Conservation (phyloP, 768 basidiomycete genomes). For the Royoungia palumana region DNA sequence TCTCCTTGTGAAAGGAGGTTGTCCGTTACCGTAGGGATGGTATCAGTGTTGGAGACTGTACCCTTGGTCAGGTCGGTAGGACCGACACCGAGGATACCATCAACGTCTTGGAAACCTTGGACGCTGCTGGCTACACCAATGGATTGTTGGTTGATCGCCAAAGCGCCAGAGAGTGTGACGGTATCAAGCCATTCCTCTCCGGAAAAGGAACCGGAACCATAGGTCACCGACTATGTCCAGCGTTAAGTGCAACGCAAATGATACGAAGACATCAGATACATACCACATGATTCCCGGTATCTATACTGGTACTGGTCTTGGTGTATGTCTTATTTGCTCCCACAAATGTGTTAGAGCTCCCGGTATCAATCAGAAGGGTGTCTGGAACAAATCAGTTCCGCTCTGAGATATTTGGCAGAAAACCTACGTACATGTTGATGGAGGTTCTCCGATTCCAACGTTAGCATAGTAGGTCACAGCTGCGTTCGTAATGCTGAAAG, state of each 20-base stretch:
- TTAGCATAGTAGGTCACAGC: slow-evolving; percentile 27
- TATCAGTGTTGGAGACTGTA: neutral
- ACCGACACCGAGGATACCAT: slow-evolving; percentile 3
- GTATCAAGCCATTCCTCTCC: slow-evolving; percentile 6
- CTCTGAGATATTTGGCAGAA: too few species aligned
- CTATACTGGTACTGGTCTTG: slow-evolving; percentile 4
- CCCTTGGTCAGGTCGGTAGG: neutral
- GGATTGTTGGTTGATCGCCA: neutral
- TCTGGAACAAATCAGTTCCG: slow-evolving; percentile 11
- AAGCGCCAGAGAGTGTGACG: neutral
- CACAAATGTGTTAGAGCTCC: slow-evolving; percentile 30
- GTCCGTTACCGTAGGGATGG: slow-evolving; percentile 33
- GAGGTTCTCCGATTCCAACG: slow-evolving; percentile 20
- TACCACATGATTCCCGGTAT: slow-evolving; percentile 17
- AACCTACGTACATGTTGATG: slow-evolving; percentile 21
- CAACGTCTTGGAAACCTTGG: neutral
- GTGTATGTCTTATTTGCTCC: slow-evolving; percentile 18
- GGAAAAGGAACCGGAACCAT: slow-evolving; percentile 2
- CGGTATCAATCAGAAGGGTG: slow-evolving; percentile 25
- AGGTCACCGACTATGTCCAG: neutral
- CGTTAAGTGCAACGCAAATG: neutral
- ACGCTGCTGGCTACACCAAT: neutral
- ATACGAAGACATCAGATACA: neutral
- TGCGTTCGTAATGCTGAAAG: slow-evolving; percentile 17
- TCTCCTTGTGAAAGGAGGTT: slow-evolving; percentile 29